Percentiles rank a stretch among this genome's conserved stretches.
phyloP scores from a whole-genome alignment of 75 land plant genomes.

The Chamaecyparis obtusa region DNA sequence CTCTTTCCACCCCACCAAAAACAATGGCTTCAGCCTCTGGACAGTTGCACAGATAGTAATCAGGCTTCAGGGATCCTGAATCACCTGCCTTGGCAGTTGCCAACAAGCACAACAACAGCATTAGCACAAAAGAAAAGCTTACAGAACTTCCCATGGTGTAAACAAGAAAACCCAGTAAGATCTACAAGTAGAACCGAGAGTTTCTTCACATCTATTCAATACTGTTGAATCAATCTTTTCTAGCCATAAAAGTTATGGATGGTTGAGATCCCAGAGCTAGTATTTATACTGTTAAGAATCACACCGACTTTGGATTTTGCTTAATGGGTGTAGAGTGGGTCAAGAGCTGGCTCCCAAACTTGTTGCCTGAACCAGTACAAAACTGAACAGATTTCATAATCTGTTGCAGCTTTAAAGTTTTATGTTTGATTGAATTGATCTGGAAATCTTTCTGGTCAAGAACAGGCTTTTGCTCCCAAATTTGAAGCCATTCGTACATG shows the following conservation, averaged over 20 bases:
- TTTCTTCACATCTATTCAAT: background rate
- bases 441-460: background rate
- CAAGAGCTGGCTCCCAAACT: constrained; percentile 3
- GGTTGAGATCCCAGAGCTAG: background rate
- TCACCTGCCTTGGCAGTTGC: background rate
- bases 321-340: background rate
- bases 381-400: background rate
- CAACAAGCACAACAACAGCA: background rate
- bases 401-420: background rate
- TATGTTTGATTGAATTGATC: background rate
- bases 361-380: background rate
- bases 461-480: background rate
- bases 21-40: constrained; percentile 15
- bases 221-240: background rate
- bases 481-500: background rate
- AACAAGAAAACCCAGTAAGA: background rate
- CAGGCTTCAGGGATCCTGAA: constrained; percentile 3
- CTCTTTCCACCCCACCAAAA: constrained; percentile 6
- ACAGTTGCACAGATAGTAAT: constrained; percentile 12
- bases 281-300: background rate
- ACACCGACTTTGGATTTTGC: background rate
- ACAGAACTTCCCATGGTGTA: background rate
- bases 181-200: background rate
- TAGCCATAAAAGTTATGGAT: background rate
- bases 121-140: background rate